A percentile compares a stretch with the other conserved stretches of the same genome.
phyloP scores from a whole-genome alignment of 306 rosid genomes.

The Glycine latifolia region DNA sequence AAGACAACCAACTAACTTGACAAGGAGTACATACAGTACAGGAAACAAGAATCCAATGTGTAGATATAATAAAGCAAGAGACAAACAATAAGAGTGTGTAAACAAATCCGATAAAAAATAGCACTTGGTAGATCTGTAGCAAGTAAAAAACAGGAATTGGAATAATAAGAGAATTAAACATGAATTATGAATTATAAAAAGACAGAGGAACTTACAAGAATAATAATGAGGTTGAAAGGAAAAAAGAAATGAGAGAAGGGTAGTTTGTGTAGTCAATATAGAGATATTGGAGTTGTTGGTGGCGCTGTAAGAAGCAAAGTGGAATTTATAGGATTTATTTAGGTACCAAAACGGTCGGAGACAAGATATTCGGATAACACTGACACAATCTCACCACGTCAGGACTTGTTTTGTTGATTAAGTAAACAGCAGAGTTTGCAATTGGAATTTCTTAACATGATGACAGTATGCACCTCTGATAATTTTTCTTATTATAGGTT shows the following conservation, averaged over 20 bases:
- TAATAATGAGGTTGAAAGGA: not conserved
- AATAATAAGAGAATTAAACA: not conserved
- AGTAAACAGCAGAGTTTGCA: not conserved
- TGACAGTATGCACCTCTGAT: not conserved
- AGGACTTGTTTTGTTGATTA: not conserved
- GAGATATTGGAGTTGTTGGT: not conserved
- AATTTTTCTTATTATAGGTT: not conserved
- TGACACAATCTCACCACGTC: constrained; percentile 49
- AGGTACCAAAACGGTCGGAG: constrained; percentile 33
- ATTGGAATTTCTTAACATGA: not conserved
- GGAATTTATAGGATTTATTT: constrained; percentile 43
- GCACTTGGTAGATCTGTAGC: constrained; percentile 42
- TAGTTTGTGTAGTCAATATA: not conserved
- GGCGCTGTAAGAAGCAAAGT: constrained; percentile 8
- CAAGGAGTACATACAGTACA: not conserved
- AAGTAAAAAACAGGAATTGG: too few species aligned
- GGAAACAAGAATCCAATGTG: not conserved
- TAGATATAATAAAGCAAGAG: constrained; percentile 8
- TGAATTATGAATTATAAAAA: not conserved
- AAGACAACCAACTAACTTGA: not conserved
- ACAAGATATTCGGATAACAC: constrained; percentile 40
- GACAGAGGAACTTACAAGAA: constrained; percentile 39
- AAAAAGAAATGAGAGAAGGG: not conserved
- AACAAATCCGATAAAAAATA: not conserved
- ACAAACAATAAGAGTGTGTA: not conserved